Evolutionary conservation across 805 yeast species (phyloP).

Genomic region (Blastobotrys terrestris): DNA sequence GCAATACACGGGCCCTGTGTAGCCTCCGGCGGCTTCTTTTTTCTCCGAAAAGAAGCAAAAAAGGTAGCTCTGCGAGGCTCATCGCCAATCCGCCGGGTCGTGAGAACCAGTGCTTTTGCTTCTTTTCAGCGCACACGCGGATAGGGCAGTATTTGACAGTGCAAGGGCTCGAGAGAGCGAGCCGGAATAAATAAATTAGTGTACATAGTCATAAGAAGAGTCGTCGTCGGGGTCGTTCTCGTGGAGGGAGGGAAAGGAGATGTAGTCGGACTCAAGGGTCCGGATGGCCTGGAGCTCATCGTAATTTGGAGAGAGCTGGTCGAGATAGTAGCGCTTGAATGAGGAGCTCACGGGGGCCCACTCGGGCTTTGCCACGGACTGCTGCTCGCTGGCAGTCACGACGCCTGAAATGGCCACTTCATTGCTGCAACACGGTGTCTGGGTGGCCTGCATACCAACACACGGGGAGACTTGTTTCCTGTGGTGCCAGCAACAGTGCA

Average conservation of each 20-base stretch:
- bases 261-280: conserved; percentile 5
- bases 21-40: too few species aligned
- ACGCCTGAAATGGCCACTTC: background rate
- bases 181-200: background rate
- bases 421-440: background rate
- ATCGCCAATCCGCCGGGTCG: too few species aligned
- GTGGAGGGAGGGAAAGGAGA: conserved; percentile 13
- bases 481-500: too few species aligned
- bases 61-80: too few species aligned
- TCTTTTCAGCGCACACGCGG: too few species aligned
- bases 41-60: too few species aligned
- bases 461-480: too few species aligned
- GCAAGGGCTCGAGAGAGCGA: too few species aligned
- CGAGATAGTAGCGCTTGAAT: conserved; percentile 12
- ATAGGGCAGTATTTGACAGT: too few species aligned
- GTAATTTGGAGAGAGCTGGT: conserved; percentile 2
- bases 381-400: background rate
- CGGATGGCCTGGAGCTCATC: background rate
- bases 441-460: background rate
- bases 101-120: too few species aligned
- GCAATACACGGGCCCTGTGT: too few species aligned
- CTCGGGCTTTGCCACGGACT: conserved; percentile 12
- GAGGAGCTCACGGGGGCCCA: conserved; percentile 16
- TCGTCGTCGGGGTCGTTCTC: conserved; percentile 7
- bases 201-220: background rate